phyloP scores from a whole-genome alignment of 371 early-diverging fungal genomes.

The Mucor indicus region DNA sequence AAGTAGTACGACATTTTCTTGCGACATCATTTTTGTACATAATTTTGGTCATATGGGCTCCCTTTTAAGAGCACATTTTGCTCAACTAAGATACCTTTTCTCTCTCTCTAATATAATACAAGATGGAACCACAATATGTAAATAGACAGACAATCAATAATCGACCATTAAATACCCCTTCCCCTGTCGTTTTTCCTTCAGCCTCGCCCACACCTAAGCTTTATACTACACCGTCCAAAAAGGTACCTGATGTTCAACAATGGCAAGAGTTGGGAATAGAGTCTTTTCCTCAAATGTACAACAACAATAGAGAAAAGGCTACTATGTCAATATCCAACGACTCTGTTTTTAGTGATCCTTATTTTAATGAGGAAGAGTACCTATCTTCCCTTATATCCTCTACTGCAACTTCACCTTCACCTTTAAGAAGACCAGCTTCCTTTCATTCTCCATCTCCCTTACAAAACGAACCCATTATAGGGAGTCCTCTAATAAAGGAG shows the following conservation, averaged over 20 bases:
- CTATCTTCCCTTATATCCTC: slow-evolving; percentile 6
- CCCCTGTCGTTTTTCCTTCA: slow-evolving; percentile 19
- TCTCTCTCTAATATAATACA: too few species aligned
- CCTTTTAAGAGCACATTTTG: too few species aligned
- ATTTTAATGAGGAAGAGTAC: neutral
- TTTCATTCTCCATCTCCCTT: slow-evolving; percentile 5
- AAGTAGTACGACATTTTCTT: too few species aligned
- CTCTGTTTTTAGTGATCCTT: slow-evolving; percentile 1
- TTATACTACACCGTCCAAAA: slow-evolving; percentile 11
- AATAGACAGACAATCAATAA: too few species aligned
- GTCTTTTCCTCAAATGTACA: neutral
- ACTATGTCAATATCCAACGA: slow-evolving; percentile 1
- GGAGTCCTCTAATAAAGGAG: neutral
- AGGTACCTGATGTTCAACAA: slow-evolving; percentile 9
- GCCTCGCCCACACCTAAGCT: slow-evolving; percentile 22
- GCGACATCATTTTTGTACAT: too few species aligned
- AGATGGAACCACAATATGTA: too few species aligned
- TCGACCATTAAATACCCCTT: slow-evolving; percentile 10
- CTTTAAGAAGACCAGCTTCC: slow-evolving; percentile 1
- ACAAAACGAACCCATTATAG: neutral
- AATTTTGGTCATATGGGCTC: too few species aligned
- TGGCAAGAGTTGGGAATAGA: slow-evolving; percentile 17
- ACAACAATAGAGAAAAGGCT: slow-evolving; percentile 3
- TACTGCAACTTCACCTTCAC: neutral
- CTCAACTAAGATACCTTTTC: too few species aligned